These are phyloP conservation scores for Fagus crenata DNA, from an alignment of 306 rosid genomes.

Conservation along the genomic window DNA sequence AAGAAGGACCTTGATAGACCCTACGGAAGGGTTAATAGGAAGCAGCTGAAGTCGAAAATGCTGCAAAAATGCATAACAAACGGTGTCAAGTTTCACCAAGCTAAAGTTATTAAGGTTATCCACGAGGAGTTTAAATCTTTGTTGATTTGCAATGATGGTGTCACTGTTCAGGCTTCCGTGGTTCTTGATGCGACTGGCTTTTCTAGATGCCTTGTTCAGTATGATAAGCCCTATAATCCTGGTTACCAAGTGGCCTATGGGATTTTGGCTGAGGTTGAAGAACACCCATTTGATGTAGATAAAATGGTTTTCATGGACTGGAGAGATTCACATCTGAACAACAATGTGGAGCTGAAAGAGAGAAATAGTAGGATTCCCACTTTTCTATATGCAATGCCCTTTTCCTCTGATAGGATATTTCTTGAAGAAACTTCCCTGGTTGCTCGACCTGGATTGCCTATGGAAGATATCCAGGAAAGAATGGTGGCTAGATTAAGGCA, in stretches of 20 bases:
- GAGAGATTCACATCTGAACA: slow-evolving; percentile 85
- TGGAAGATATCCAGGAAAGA: slow-evolving; percentile 87
- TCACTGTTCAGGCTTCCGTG: slow-evolving; percentile 81
- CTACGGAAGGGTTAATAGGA: slow-evolving; percentile 95
- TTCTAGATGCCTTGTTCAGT: slow-evolving; percentile 88
- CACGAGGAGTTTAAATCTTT: slow-evolving; percentile 81
- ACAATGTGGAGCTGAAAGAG: slow-evolving; percentile 55
- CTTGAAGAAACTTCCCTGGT: slow-evolving; percentile 96
- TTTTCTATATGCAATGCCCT: slow-evolving; percentile 97
- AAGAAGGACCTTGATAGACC: slow-evolving; percentile 85
- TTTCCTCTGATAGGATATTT: slow-evolving; percentile 79
- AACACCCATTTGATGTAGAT: slow-evolving; percentile 83
- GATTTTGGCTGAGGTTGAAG: slow-evolving; percentile 94
- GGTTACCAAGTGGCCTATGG: slow-evolving; percentile 99
- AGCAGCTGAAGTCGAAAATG: slow-evolving; percentile 88
- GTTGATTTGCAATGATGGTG: slow-evolving; percentile 83
- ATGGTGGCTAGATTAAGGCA: slow-evolving; percentile 87
- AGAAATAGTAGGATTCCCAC: slow-evolving; percentile 81
- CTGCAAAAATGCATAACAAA: slow-evolving; percentile 79
- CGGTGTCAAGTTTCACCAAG: slow-evolving; percentile 91
- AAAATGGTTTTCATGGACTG: slow-evolving; percentile 99
- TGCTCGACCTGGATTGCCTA: slow-evolving; percentile 83
- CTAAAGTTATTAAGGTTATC: slow-evolving; percentile 77
- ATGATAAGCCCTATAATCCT: slow-evolving; percentile 88
- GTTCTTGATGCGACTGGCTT: slow-evolving; percentile 99